phyloP scores from a whole-genome alignment of 2,329 filamentous ascomycete genomes.

The Fusarium nygamai region DNA sequence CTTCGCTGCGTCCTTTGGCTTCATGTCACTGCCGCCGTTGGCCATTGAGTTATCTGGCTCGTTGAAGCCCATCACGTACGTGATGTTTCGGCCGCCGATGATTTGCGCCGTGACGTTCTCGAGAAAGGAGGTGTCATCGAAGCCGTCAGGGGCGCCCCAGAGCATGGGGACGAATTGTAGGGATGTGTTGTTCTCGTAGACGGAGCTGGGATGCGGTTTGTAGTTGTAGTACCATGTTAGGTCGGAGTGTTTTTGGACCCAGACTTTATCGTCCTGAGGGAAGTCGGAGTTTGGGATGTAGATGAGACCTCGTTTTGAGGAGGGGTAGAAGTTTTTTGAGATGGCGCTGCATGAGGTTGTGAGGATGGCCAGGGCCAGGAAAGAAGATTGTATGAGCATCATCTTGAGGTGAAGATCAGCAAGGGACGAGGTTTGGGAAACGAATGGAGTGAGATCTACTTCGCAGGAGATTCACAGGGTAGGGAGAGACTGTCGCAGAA shows the following conservation, averaged over 20 bases:
- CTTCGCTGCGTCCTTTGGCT: neutral
- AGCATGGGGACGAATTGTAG: neutral
- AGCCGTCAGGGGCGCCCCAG: neutral
- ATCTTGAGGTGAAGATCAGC: fast-evolving
- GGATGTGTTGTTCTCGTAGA: neutral
- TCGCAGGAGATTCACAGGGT: too few species aligned
- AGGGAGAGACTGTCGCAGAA: too few species aligned
- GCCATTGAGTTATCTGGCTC: neutral
- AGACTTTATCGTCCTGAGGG: neutral
- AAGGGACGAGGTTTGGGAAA: neutral
- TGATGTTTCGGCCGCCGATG: neutral
- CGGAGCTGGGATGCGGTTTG: neutral
- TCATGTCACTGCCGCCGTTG: neutral
- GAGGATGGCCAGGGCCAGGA: neutral
- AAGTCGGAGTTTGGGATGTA: neutral
- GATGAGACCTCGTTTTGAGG: neutral
- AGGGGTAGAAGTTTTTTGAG: neutral
- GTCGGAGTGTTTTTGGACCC: neutral
- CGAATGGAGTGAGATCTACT: fast-evolving
- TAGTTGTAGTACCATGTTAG: neutral
- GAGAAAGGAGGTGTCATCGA: neutral
- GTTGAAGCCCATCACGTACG: neutral
- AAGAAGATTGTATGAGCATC: neutral
- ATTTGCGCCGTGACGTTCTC: neutral
- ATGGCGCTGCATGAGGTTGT: neutral